Evolutionary conservation across 2,329 filamentous ascomycete genomes (phyloP).

Genomic region (Colletotrichum agaves): DNA sequence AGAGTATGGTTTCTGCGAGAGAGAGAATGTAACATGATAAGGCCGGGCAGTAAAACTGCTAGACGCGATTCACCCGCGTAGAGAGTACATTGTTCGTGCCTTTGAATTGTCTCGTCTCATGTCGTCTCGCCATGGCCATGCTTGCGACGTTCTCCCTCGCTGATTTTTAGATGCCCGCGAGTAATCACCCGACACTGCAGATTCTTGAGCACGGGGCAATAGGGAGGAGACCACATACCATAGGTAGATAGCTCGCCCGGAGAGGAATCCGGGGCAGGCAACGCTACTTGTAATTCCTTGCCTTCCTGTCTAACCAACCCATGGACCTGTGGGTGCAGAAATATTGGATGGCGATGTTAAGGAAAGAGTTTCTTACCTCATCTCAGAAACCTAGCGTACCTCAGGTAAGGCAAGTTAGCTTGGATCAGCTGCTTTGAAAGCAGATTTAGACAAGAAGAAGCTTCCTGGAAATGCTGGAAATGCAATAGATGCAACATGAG

Average conservation of each 20-base stretch:
- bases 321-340: too few relatives aligned
- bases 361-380: too few relatives aligned
- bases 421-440: too few relatives aligned
- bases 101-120: conserved; percentile 34
- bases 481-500: too few relatives aligned
- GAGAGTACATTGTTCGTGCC: conserved; percentile 13
- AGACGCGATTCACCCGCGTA: conserved; percentile 1
- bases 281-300: not conserved
- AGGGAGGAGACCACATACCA: conserved; percentile 10
- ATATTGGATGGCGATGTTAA: too few relatives aligned
- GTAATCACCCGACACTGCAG: conserved; percentile 9
- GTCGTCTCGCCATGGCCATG: conserved; percentile 25
- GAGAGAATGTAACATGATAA: not conserved
- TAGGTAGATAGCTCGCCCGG: not conserved
- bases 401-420: too few relatives aligned
- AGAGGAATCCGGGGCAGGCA: conserved; percentile 12
- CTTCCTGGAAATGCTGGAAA: too few relatives aligned
- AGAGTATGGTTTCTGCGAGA: not conserved
- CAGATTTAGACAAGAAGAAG: too few relatives aligned
- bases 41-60: not conserved
- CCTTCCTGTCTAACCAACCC: too few relatives aligned
- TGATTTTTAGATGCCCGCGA: conserved; percentile 13
- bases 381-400: too few relatives aligned
- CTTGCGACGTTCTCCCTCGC: conserved; percentile 23
- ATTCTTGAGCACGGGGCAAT: conserved; percentile 11